Percentiles rank a stretch among this genome's conserved stretches.
Conservation (phyloP, 345 rosid species). For the Turritis glabra region DNA sequence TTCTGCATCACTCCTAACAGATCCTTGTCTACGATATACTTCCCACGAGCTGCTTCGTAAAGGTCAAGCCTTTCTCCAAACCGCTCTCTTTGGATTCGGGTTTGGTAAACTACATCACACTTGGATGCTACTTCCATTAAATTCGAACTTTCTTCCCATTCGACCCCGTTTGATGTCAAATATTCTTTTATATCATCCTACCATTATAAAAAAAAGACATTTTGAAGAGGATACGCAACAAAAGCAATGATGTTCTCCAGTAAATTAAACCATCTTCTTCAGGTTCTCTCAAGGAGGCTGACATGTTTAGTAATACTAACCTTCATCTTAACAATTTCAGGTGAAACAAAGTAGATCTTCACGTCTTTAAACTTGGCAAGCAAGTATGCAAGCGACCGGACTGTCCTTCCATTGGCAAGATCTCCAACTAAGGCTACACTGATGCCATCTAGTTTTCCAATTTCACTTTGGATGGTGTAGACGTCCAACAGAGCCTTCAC, state of each 20-base stretch:
- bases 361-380: conserved; percentile 82
- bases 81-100: conserved; percentile 86
- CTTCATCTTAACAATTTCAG: conserved; percentile 92
- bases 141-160: conserved; percentile 88
- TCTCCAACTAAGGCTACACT: conserved; percentile 95
- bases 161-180: conserved; percentile 62
- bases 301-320: conserved; percentile 36
- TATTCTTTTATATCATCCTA: conserved; percentile 95
- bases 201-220: neutral
- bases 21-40: conserved; percentile 68
- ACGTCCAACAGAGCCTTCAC: conserved; percentile 86
- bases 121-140: conserved; percentile 81
- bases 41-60: conserved; percentile 88
- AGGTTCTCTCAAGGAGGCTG: neutral
- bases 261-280: neutral
- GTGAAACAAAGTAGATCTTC: conserved; percentile 85
- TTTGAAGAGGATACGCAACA: neutral
- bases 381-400: conserved; percentile 87
- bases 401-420: conserved; percentile 95
- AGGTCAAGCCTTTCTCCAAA: conserved; percentile 87
- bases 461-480: conserved; percentile 83
- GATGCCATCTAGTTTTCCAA: conserved; percentile 84
- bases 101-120: conserved; percentile 88
- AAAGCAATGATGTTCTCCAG: neutral
- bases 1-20: conserved; percentile 75